Percentiles rank a stretch among this genome's conserved stretches.
These are phyloP conservation scores for Phytophthora crassamura DNA, from an alignment of 352 stramenopile genomes.

Conservation along the genomic window DNA sequence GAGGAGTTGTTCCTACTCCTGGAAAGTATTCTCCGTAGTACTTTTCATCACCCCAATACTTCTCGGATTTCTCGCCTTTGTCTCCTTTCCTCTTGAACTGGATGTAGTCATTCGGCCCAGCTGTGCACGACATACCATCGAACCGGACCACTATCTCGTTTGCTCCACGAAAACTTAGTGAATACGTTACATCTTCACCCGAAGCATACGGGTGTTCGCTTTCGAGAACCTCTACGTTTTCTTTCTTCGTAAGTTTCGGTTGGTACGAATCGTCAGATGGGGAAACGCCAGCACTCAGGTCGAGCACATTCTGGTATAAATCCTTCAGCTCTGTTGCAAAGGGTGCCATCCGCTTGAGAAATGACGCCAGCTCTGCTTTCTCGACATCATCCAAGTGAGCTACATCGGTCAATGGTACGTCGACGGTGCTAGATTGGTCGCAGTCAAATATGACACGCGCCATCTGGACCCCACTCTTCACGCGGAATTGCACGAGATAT, in stretches of 20 bases:
- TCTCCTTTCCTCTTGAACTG: slow-evolving; percentile 67
- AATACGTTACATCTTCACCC: slow-evolving; percentile 70
- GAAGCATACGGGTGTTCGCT: slow-evolving; percentile 75
- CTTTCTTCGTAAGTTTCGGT: slow-evolving; percentile 60
- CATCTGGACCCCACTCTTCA: slow-evolving; percentile 47
- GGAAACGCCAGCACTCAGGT: slow-evolving; percentile 17
- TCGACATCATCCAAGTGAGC: slow-evolving; percentile 51
- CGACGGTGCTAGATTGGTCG: slow-evolving; percentile 54
- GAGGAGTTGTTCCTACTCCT: slow-evolving; percentile 56
- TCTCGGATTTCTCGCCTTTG: slow-evolving; percentile 22
- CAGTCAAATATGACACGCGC: slow-evolving; percentile 77
- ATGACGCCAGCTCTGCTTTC: slow-evolving; percentile 48
- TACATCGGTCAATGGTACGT: slow-evolving; percentile 64
- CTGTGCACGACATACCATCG: slow-evolving; percentile 75
- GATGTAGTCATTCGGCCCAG: slow-evolving; percentile 80
- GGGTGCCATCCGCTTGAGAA: slow-evolving; percentile 45
- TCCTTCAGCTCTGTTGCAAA: slow-evolving; percentile 36
- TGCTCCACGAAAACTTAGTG: slow-evolving; percentile 70
- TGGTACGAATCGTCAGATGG: slow-evolving; percentile 35
- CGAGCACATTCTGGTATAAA: slow-evolving; percentile 39
- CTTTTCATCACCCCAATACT: slow-evolving; percentile 75
- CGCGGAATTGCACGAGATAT: slow-evolving; percentile 60
- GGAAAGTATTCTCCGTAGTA: slow-evolving; percentile 81
- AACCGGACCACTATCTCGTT: slow-evolving; percentile 84
- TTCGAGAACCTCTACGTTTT: slow-evolving; percentile 80